Base-by-base conservation (phyloP, 1,139 yeast genomes). In the Groenewaldozyma sp. region DNA sequence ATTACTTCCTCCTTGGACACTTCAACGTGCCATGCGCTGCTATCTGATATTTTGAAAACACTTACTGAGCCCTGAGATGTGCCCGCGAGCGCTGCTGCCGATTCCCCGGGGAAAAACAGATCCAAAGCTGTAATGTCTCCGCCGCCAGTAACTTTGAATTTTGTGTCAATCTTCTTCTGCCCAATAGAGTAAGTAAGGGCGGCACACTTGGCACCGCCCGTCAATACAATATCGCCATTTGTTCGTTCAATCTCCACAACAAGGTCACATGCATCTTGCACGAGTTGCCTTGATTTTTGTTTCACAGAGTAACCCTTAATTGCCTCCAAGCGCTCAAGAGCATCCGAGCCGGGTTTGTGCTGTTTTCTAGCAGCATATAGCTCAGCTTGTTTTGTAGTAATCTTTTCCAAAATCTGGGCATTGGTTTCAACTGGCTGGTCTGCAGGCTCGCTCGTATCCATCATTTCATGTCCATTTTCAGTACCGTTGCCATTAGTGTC, bases 121-220 rank as follows among this genome's bases (percentile, higher is more conserved):
- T 27, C 34, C n/a, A 38, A 32, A 6, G 37, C 27, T 1, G 41
- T 38, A 10, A 34, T 37, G n/a, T n/a, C n/a, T n/a, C n/a, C n/a
- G 11, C 7, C 26, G 10, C 26, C 26, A 22, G 26, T 7, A 22
- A 11, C 11, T 22, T 11, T 22, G 7, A 22, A 7, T 22, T 7
- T 22, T 7, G 10, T 22, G 7, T 7, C 7, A 7, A 22, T 7
- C 11, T 7, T 22, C 26, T 22, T 22, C 10, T 22, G 10, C 7
- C 11, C 11, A 11, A 22, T 11, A 11, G 26, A 22, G 26, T 7
- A 22, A 7, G 11, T 22, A 22, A 7, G 10, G 26, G 11, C 26
- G 7, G 7, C 20, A 5, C 44, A 37, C 38, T 52, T 52, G n/a
- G 55, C 58, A 2, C 59, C 58, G 7, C 59, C 58, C n/a, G 54